Evolutionary conservation across 768 basidiomycete species (phyloP).

Genomic region (Bullera alba): DNA sequence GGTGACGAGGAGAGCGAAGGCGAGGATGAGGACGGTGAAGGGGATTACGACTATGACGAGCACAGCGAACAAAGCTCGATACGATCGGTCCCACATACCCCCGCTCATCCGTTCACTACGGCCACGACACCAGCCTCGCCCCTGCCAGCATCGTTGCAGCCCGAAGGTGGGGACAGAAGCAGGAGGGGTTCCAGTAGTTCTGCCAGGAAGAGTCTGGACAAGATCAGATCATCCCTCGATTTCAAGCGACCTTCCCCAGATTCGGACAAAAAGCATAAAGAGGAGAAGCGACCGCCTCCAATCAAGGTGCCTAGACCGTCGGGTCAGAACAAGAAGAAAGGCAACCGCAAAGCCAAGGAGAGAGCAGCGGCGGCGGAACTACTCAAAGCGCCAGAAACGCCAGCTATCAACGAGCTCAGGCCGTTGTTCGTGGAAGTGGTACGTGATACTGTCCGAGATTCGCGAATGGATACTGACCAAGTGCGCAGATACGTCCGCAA

Average conservation of each 20-base stretch:
- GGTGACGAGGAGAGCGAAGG: conserved; percentile 71
- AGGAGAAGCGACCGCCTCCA: neutral
- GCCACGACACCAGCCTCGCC: neutral
- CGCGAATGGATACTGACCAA: neutral
- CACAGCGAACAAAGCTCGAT: neutral
- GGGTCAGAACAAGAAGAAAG: neutral
- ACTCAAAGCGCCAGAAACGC: conserved; percentile 67
- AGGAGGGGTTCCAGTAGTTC: conserved; percentile 1
- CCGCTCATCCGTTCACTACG: neutral
- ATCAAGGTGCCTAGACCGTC: neutral
- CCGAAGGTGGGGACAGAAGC: neutral
- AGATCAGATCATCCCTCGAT: neutral
- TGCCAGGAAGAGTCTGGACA: neutral
- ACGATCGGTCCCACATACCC: neutral
- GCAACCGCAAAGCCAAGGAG: conserved; percentile 5
- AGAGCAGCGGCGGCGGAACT: conserved; percentile 19
- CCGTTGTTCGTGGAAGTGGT: conserved; percentile 92
- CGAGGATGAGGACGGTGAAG: conserved; percentile 44
- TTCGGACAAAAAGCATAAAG: conserved; percentile 4
- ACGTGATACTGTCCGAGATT: conserved; percentile 29
- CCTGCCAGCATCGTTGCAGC: neutral
- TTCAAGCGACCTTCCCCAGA: neutral
- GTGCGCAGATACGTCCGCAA: neutral
- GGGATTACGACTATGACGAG: conserved; percentile 7
- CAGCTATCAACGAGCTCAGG: conserved; percentile 69